Evolutionary conservation across 352 stramenopile genomes (phyloP).

Genomic region (Phytophthora cactorum): DNA sequence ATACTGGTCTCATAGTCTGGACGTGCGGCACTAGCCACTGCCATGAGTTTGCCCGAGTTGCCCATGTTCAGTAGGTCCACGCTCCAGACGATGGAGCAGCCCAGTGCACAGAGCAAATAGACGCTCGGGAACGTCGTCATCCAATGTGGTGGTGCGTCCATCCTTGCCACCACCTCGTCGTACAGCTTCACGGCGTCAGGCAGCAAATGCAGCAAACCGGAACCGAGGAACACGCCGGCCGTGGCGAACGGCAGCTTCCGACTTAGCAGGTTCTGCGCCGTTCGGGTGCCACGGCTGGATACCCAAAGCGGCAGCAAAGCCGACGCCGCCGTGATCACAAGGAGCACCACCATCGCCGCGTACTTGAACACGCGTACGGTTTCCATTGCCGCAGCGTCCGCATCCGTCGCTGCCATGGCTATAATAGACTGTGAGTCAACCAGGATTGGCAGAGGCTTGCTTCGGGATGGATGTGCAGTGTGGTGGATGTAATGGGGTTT

Average conservation of each 20-base stretch:
- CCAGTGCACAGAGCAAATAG: conserved; percentile 60
- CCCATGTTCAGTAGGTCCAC: conserved; percentile 71
- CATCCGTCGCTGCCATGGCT: conserved; percentile 9
- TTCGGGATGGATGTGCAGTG: conserved; percentile 5
- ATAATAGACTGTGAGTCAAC: conserved; percentile 11
- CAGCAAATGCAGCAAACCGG: conserved; percentile 64
- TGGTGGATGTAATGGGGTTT: background rate
- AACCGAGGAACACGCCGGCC: conserved; percentile 68
- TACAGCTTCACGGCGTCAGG: conserved; percentile 66
- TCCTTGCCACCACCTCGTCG: conserved; percentile 44
- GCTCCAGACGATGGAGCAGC: conserved; percentile 65
- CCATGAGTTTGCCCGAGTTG: conserved; percentile 74
- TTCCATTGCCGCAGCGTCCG: conserved; percentile 10
- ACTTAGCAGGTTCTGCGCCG: conserved; percentile 46
- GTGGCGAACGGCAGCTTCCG: conserved; percentile 71
- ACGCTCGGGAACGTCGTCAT: conserved; percentile 58
- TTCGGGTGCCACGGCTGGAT: conserved; percentile 47
- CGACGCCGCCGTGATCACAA: conserved; percentile 65
- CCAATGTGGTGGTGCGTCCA: conserved; percentile 39
- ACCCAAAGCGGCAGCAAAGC: conserved; percentile 63
- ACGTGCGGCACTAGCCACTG: conserved; percentile 57
- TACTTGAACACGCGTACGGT: conserved; percentile 60
- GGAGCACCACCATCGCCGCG: conserved; percentile 48
- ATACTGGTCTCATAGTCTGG: conserved; percentile 69
- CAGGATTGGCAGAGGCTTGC: conserved; percentile 16